Conservation (phyloP, 169 alveolate genomes). For the Cryptosporidium viatorum region DNA sequence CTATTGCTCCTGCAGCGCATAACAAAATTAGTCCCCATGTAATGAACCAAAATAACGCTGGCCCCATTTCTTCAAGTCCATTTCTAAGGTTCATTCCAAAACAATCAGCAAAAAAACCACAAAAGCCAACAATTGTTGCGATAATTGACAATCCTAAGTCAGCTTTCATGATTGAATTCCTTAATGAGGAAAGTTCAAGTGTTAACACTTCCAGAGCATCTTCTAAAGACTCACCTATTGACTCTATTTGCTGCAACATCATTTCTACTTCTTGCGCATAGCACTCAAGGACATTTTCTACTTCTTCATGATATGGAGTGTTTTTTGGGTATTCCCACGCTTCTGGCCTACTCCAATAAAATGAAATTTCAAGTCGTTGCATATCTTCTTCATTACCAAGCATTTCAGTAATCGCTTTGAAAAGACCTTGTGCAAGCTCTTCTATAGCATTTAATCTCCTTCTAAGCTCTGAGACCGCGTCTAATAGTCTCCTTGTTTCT, state of each 20-base stretch:
- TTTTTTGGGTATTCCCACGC: constrained; percentile 74
- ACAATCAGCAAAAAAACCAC: constrained; percentile 75
- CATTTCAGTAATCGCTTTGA: constrained; percentile 75
- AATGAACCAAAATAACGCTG: constrained; percentile 75
- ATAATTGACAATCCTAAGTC: constrained; percentile 77
- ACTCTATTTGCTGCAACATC: constrained; percentile 75
- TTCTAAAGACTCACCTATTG: constrained; percentile 77
- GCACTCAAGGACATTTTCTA: constrained; percentile 76
- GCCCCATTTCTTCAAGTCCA: constrained; percentile 76
- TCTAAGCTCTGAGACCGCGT: constrained; percentile 71
- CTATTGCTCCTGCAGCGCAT: constrained; percentile 72
- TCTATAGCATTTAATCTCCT: constrained; percentile 72
- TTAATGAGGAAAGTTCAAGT: constrained; percentile 73
- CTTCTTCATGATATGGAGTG: constrained; percentile 72
- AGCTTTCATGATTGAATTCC: constrained; percentile 78
- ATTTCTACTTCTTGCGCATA: constrained; percentile 77
- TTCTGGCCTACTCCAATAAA: constrained; percentile 73
- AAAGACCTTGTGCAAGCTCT: constrained; percentile 72
- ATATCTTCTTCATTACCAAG: constrained; percentile 72
- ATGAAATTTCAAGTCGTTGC: constrained; percentile 61
- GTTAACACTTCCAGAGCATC: constrained; percentile 76
- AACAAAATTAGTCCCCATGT: constrained; percentile 66
- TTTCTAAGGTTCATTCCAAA: constrained; percentile 78
- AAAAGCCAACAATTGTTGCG: constrained; percentile 76
- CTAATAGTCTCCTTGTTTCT: constrained; percentile 63